These are phyloP conservation scores for Colletotrichum eremochloae DNA, from an alignment of 2,329 filamentous ascomycete species.

Conservation along the genomic window DNA sequence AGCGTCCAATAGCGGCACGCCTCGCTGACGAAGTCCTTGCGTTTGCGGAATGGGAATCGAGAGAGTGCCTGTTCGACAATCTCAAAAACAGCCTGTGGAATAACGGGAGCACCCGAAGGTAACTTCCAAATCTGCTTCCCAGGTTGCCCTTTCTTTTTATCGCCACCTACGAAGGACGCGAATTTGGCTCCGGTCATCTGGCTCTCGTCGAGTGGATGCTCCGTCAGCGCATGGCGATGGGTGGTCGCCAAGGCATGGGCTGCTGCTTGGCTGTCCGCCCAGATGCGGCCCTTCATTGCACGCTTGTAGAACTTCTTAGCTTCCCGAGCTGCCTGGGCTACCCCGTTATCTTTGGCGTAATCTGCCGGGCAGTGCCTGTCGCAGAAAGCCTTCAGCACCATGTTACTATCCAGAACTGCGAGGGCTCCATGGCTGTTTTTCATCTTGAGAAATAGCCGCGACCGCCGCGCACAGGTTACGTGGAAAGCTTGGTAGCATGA, in stretches of 20 bases:
- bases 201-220: constrained; percentile 83
- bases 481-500: constrained; percentile 98
- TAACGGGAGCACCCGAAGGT: constrained; percentile 93
- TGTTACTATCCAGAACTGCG: constrained; percentile 82
- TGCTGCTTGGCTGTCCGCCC: constrained; percentile 90
- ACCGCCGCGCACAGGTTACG: constrained; percentile 92
- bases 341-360: constrained; percentile 88
- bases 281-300: constrained; percentile 88
- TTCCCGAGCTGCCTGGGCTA: constrained; percentile 82
- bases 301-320: constrained; percentile 91
- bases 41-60: constrained; percentile 83
- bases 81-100: constrained; percentile 89
- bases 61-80: constrained; percentile 86
- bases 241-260: constrained; percentile 85
- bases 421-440: constrained; percentile 88
- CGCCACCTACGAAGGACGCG: constrained; percentile 75
- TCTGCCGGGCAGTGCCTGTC: constrained; percentile 94
- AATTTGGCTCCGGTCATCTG: constrained; percentile 88
- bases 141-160: constrained; percentile 80
- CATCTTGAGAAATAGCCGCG: constrained; percentile 93
- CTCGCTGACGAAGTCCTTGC: constrained; percentile 93
- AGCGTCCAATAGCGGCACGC: constrained; percentile 98
- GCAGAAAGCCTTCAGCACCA: constrained; percentile 92
- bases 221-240: constrained; percentile 71
- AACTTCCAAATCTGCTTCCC: constrained; percentile 87